phyloP scores from a whole-genome alignment of 345 rosid species.

The Chamaenerion angustifolium region DNA sequence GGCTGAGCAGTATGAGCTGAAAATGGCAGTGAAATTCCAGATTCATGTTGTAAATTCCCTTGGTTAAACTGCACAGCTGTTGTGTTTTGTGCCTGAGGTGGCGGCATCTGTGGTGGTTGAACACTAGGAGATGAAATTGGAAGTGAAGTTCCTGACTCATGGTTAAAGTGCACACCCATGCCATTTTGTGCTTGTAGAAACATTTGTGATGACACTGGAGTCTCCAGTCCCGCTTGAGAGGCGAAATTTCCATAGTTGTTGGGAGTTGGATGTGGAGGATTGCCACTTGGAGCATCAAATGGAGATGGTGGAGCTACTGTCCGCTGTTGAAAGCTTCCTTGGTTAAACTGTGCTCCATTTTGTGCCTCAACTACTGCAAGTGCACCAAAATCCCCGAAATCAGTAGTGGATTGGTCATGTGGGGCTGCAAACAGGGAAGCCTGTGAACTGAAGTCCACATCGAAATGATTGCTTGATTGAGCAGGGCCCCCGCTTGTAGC shows the following conservation, averaged over 20 bases:
- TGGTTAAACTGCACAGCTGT: conserved; percentile 11
- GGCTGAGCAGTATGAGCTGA: conserved; percentile 10
- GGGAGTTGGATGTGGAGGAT: conserved; percentile 17
- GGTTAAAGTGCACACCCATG: conserved; percentile 16
- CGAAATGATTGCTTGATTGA: too few species aligned
- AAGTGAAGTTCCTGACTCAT: conserved; percentile 16
- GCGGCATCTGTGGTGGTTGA: too few species aligned
- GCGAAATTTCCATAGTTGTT: conserved; percentile 12
- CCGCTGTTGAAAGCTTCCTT: conserved; percentile 1
- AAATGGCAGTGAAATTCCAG: conserved; percentile 14
- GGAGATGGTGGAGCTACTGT: conserved; percentile 20
- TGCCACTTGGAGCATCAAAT: conserved; percentile 31
- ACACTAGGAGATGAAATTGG: not conserved
- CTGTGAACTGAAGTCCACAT: too few species aligned
- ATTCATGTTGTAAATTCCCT: conserved; percentile 11
- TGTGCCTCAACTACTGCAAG: not conserved
- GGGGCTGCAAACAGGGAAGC: too few species aligned
- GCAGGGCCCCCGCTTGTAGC: too few species aligned
- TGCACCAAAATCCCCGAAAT: too few species aligned
- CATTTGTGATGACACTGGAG: conserved; percentile 17
- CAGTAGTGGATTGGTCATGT: too few species aligned
- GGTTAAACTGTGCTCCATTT: not conserved
- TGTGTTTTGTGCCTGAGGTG: conserved; percentile 11
- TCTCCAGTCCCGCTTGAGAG: conserved; percentile 10
- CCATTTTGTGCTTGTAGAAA: conserved; percentile 31